Percentiles rank a stretch among this genome's conserved stretches.
Conservation (phyloP, 805 yeast species). For the Blastobotrys chiropterorum region DNA sequence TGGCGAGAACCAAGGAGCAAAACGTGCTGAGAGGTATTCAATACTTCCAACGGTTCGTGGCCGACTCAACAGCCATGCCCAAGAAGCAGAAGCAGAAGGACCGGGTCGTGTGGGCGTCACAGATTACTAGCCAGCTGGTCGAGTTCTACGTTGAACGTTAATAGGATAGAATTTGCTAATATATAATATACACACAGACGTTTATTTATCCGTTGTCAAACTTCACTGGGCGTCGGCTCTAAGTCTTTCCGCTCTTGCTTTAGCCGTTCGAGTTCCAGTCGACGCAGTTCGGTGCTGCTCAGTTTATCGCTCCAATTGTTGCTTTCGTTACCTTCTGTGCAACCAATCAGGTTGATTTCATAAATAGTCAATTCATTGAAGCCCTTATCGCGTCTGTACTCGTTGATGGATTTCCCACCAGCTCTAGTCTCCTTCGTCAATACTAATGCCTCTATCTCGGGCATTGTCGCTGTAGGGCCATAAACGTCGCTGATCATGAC, state of each 20-base stretch:
- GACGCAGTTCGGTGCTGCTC: slow-evolving; percentile 78
- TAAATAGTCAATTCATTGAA: slow-evolving; percentile 46
- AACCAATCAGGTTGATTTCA: slow-evolving; percentile 63
- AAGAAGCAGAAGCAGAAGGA: slow-evolving; percentile 47
- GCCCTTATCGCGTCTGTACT: slow-evolving; percentile 50
- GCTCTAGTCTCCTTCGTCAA: slow-evolving; percentile 71
- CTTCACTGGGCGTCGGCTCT: neutral
- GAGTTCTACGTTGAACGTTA: slow-evolving; percentile 33
- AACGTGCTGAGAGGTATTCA: slow-evolving; percentile 59
- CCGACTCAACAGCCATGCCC: slow-evolving; percentile 40
- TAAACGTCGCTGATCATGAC: slow-evolving; percentile 75
- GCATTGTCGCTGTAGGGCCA: slow-evolving; percentile 83
- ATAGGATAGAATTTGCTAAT: too few species aligned
- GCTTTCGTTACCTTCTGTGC: slow-evolving; percentile 41
- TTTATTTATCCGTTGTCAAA: too few species aligned
- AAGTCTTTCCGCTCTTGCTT: neutral
- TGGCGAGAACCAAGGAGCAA: slow-evolving; percentile 54
- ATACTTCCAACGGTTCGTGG: slow-evolving; percentile 41
- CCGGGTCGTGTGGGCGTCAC: slow-evolving; percentile 64
- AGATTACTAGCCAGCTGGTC: slow-evolving; percentile 46
- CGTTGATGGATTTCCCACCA: slow-evolving; percentile 73
- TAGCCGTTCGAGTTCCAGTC: slow-evolving; percentile 27
- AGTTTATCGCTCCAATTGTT: slow-evolving; percentile 59
- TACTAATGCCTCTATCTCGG: slow-evolving; percentile 70
- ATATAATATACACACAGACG: too few species aligned